phyloP scores from a whole-genome alignment of 2,329 filamentous ascomycete species.

The Eutypa lata region DNA sequence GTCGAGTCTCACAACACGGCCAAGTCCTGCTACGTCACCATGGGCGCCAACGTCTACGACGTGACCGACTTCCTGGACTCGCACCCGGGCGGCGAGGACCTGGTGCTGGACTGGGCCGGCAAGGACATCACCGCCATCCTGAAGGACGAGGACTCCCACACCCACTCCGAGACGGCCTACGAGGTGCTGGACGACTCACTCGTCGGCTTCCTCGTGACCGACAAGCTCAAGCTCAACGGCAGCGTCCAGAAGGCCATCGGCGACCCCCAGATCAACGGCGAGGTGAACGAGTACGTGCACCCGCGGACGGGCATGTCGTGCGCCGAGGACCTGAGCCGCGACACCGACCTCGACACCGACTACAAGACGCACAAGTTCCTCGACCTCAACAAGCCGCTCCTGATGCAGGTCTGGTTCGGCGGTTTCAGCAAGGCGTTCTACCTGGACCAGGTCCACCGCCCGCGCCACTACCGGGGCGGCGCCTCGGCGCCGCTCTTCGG shows the following conservation, averaged over 20 bases:
- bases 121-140: constrained; percentile 82
- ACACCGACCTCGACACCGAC: constrained; percentile 73
- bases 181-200: constrained; percentile 87
- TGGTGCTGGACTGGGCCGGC: constrained; percentile 86
- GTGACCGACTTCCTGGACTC: constrained; percentile 86
- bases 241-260: constrained; percentile 29
- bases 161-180: constrained; percentile 90
- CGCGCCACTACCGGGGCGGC: constrained; percentile 92
- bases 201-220: constrained; percentile 72
- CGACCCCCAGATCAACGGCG: constrained; percentile 32
- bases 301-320: constrained; percentile 82
- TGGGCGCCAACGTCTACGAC: constrained; percentile 90
- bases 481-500: constrained; percentile 91
- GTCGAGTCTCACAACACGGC: constrained; percentile 75
- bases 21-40: constrained; percentile 88
- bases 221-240: constrained; percentile 44
- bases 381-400: constrained; percentile 78
- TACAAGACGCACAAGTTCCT: constrained; percentile 93
- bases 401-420: constrained; percentile 84
- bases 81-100: constrained; percentile 84
- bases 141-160: constrained; percentile 77
- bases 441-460: constrained; percentile 90
- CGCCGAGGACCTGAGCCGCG: constrained; percentile 80
- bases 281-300: constrained; percentile 36
- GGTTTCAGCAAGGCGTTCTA: constrained; percentile 96